Conservation (phyloP, 331 rosid genomes). For the Malus hybrid region DNA sequence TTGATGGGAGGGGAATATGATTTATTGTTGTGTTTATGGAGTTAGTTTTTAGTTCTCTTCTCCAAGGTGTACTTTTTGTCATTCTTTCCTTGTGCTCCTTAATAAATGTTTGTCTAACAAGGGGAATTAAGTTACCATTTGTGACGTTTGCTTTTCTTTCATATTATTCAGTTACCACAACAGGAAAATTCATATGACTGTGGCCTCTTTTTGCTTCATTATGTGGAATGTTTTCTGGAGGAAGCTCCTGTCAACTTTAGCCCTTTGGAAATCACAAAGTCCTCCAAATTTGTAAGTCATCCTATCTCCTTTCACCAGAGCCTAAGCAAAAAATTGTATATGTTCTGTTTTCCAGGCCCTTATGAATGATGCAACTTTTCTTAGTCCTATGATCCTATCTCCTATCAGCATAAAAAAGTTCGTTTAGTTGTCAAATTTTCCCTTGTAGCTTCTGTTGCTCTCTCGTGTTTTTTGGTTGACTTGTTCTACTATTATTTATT, state of each 20-base stretch:
- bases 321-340: neutral
- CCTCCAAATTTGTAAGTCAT: conserved; percentile 59
- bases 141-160: conserved; percentile 13
- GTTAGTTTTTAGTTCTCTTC: neutral
- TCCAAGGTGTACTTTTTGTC: neutral
- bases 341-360: neutral
- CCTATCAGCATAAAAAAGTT: neutral
- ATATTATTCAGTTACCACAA: conserved; percentile 64
- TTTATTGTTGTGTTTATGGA: neutral
- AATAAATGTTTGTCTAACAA: neutral
- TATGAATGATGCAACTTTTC: neutral
- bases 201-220: conserved; percentile 79
- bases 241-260: conserved; percentile 56
- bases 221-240: conserved; percentile 58
- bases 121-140: neutral
- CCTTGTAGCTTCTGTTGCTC: no score
- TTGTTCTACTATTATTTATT: no score
- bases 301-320: conserved; percentile 6
- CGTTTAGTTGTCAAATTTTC: no score
- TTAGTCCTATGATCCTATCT: neutral
- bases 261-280: conserved; percentile 41
- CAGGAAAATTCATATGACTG: conserved; percentile 69
- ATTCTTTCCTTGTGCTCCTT: neutral
- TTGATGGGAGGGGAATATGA: neutral
- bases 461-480: no score